phyloP scores from a whole-genome alignment of 75 land plant genomes.

The Picea glauca region DNA sequence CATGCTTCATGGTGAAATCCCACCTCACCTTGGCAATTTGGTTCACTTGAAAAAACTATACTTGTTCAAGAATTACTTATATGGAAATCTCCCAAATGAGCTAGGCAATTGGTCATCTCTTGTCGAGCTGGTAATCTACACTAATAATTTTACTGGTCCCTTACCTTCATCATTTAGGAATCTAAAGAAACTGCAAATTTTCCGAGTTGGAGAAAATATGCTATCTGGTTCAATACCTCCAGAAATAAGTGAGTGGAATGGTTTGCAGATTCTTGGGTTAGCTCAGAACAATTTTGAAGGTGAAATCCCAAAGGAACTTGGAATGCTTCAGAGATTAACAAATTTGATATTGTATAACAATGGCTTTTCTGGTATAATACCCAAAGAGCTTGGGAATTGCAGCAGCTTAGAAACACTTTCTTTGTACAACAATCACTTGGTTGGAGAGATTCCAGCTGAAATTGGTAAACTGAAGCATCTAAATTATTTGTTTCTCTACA shows the following conservation, averaged over 20 bases:
- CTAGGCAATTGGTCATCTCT: constrained; percentile 46
- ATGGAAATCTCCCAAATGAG: constrained; percentile 49
- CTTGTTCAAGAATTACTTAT: constrained; percentile 57
- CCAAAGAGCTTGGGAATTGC: constrained; percentile 64
- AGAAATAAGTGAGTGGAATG: constrained; percentile 47
- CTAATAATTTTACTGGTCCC: constrained; percentile 57
- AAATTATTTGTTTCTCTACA: constrained; percentile 39
- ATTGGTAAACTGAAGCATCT: constrained; percentile 48
- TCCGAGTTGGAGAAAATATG: constrained; percentile 59
- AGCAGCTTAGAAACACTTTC: constrained; percentile 49
- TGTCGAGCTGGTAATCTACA: constrained; percentile 26
- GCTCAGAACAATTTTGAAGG: constrained; percentile 64
- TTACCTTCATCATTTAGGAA: constrained; percentile 58
- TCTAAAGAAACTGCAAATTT: constrained; percentile 29
- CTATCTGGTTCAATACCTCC: constrained; percentile 60
- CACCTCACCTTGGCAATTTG: constrained; percentile 30
- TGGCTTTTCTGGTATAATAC: constrained; percentile 52
- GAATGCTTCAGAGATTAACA: constrained; percentile 45
- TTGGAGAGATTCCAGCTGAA: constrained; percentile 62
- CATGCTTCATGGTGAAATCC: constrained; percentile 42
- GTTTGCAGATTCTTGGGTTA: constrained; percentile 47
- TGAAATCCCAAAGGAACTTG: constrained; percentile 55
- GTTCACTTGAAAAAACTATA: constrained; percentile 32
- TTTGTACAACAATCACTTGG: constrained; percentile 55
- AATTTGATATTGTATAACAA: constrained; percentile 55